A percentile compares a stretch with the other conserved stretches of the same genome.
Conservation (phyloP, 305 asterid species). For the Vinca major region DNA sequence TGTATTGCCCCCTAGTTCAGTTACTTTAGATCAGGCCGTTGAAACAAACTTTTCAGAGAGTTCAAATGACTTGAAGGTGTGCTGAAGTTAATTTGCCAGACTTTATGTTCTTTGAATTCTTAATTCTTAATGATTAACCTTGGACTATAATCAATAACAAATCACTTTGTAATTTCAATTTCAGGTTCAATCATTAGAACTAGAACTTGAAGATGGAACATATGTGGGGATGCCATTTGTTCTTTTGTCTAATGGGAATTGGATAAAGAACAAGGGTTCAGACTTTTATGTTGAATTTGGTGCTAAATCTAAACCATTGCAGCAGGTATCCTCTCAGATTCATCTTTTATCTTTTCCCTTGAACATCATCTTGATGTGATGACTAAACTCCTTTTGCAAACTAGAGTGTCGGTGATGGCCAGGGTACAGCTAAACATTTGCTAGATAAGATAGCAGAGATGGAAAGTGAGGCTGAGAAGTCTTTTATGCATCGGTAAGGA, state of each 20-base stretch:
- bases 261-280: conserved; percentile 77
- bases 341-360: not conserved
- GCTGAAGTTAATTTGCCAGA: conserved; percentile 4
- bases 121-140: conserved; percentile 2
- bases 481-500: conserved; percentile 94
- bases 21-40: conserved; percentile 49
- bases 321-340: conserved; percentile 32
- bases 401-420: conserved; percentile 60
- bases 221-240: conserved; percentile 98
- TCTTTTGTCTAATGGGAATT: conserved; percentile 62
- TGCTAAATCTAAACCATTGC: conserved; percentile 32
- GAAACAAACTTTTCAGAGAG: conserved; percentile 54
- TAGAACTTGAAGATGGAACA: conserved; percentile 53
- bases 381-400: conserved; percentile 16
- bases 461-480: conserved; percentile 99
- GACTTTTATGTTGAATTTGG: conserved; percentile 75
- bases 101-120: conserved; percentile 6
- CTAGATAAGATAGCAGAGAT: conserved; percentile 74
- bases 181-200: conserved; percentile 81
- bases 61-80: conserved; percentile 53
- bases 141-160: not conserved
- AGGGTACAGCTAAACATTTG: conserved; percentile 69
- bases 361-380: conserved; percentile 9
- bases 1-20: conserved; percentile 68
- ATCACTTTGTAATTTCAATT: conserved; percentile 22